A percentile compares a stretch with the other conserved stretches of the same genome.
These are phyloP conservation scores for Novakomyces olei DNA, from an alignment of 805 yeast genomes.

Conservation along the genomic window DNA sequence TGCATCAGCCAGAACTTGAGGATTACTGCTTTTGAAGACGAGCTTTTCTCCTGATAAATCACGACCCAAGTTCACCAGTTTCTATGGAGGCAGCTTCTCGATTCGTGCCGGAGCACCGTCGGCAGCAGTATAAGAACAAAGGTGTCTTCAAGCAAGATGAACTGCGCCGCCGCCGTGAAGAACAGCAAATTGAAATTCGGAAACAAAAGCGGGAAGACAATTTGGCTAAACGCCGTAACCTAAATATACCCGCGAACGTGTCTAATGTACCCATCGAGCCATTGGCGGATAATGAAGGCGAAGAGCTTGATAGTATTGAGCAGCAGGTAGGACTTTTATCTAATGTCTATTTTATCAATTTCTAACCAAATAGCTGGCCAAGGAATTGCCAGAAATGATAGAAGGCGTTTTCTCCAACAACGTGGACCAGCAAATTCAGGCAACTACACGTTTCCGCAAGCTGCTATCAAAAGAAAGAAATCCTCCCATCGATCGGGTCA, in stretches of 20 bases:
- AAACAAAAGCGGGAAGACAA: slow-evolving; percentile 93
- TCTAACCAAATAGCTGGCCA: slow-evolving; percentile 12
- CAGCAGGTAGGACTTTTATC: slow-evolving; percentile 11
- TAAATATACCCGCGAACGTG: too few species aligned
- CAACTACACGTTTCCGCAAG: slow-evolving; percentile 85
- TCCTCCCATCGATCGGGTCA: slow-evolving; percentile 89
- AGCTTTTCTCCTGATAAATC: too few species aligned
- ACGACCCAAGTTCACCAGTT: too few species aligned
- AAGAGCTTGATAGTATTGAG: slow-evolving; percentile 19
- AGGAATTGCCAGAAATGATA: slow-evolving; percentile 70
- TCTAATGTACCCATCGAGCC: slow-evolving; percentile 18
- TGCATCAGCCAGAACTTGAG: too few species aligned
- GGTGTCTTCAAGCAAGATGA: slow-evolving; percentile 88
- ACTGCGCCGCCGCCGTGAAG: slow-evolving; percentile 92
- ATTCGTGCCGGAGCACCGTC: slow-evolving; percentile 3
- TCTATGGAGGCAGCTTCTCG: slow-evolving; percentile 4
- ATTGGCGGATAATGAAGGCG: slow-evolving; percentile 23
- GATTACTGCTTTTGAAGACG: too few species aligned
- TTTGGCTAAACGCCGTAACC: slow-evolving; percentile 79
- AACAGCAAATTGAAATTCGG: slow-evolving; percentile 86
- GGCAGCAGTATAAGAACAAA: slow-evolving; percentile 42
- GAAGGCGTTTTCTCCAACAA: slow-evolving; percentile 54
- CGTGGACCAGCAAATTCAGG: slow-evolving; percentile 59
- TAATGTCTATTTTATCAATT: too few species aligned
- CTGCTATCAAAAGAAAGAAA: slow-evolving; percentile 79